phyloP scores from a whole-genome alignment of 306 rosid genomes.

The Lagenaria siceraria region DNA sequence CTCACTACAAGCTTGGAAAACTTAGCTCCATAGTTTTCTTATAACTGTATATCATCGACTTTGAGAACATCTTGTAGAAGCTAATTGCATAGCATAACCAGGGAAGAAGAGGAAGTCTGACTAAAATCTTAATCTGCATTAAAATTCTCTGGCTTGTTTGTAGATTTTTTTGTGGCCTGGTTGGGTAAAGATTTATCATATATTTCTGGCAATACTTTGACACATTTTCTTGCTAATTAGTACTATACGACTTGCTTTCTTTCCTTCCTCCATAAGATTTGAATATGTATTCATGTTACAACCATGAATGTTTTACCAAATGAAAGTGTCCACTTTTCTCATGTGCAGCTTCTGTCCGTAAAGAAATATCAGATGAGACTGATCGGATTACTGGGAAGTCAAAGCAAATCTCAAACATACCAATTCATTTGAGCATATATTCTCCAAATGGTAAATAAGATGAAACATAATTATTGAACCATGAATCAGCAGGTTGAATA shows the following conservation, averaged over 20 bases:
- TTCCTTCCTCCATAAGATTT: not conserved
- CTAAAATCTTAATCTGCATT: not conserved
- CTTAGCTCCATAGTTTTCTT: not conserved
- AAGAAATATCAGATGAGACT: conserved; percentile 92
- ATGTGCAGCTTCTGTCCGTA: conserved; percentile 72
- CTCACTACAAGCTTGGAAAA: not conserved
- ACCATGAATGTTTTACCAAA: not conserved
- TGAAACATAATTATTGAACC: not conserved
- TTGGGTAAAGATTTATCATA: not conserved
- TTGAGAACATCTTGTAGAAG: not conserved
- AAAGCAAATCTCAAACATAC: conserved; percentile 79
- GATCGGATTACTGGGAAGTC: conserved; percentile 93
- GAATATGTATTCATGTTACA: not conserved
- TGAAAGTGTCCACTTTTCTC: conserved; percentile 4
- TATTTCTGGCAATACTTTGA: not conserved
- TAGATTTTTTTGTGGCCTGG: not conserved
- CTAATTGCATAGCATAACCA: not conserved
- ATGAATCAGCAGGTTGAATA: not conserved
- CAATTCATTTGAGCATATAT: conserved; percentile 96
- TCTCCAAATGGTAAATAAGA: conserved; percentile 82
- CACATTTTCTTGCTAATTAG: not conserved
- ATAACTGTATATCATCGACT: not conserved
- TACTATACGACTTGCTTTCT: not conserved
- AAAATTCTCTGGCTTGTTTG: not conserved
- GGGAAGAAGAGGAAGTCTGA: not conserved